phyloP scores from a whole-genome alignment of 441 rosid species.

The Brassica balearica region DNA sequence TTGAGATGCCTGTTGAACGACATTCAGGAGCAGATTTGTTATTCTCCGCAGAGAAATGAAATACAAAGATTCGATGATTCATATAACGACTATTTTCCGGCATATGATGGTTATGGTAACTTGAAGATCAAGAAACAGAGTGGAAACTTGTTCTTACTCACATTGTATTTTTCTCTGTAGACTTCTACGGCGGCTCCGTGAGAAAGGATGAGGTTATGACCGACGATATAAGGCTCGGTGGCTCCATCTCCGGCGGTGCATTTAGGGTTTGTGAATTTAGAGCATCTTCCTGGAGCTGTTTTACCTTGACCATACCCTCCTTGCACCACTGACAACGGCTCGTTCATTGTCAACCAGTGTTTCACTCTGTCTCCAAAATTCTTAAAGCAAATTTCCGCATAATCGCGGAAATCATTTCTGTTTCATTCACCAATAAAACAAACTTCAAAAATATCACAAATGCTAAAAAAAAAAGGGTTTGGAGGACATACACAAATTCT shows the following conservation, averaged over 20 bases:
- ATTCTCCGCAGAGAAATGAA: background rate
- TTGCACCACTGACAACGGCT: conserved; percentile 51
- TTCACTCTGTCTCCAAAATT: conserved; percentile 77
- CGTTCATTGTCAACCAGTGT: conserved; percentile 80
- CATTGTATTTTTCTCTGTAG: conserved; percentile 64
- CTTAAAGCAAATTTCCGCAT: conserved; percentile 64
- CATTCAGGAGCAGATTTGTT: background rate
- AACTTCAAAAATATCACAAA: background rate
- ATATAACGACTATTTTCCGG: background rate
- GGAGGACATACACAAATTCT: conserved; percentile 49
- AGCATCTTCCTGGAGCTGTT: conserved; percentile 69
- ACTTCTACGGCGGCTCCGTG: conserved; percentile 68
- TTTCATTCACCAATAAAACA: background rate
- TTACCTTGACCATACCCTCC: conserved; percentile 51
- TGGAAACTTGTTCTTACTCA: conserved; percentile 17
- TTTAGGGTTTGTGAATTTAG: conserved; percentile 52
- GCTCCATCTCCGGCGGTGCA: conserved; percentile 68
- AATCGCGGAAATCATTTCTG: conserved; percentile 59
- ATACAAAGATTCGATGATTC: background rate
- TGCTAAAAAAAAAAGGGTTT: background rate
- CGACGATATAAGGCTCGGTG: conserved; percentile 69
- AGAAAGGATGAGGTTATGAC: conserved; percentile 71
- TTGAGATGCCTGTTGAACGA: conserved; percentile 42
- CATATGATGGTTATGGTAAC: background rate
- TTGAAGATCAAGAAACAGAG: conserved; percentile 22